Conservation (phyloP, 306 rosid genomes). For the Dryas drummondii region DNA sequence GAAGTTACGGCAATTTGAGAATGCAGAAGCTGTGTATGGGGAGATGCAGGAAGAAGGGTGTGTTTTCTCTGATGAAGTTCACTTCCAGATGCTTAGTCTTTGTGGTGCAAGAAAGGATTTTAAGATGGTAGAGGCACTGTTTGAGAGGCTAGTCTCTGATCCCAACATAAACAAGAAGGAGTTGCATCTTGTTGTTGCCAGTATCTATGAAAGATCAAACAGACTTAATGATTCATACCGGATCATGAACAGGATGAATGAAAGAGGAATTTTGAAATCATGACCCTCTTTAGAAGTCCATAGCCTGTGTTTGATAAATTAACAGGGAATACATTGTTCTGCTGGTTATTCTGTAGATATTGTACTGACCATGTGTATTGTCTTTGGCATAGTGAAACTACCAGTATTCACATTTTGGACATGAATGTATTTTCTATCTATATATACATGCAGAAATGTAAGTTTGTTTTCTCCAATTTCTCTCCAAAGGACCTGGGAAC, state of each 20-base stretch:
- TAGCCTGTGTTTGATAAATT: slow-evolving; percentile 14
- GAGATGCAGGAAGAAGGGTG: slow-evolving; percentile 84
- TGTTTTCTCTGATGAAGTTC: slow-evolving; percentile 78
- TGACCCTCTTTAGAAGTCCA: slow-evolving; percentile 34
- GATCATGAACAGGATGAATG: slow-evolving; percentile 64
- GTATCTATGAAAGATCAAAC: slow-evolving; percentile 77
- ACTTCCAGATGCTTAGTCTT: slow-evolving; percentile 85
- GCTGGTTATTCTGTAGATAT: slow-evolving; percentile 22
- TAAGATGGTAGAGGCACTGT: slow-evolving; percentile 54
- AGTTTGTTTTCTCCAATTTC: background rate
- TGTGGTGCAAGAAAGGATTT: slow-evolving; percentile 72
- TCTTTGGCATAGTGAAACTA: background rate
- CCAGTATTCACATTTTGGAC: background rate
- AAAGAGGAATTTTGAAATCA: slow-evolving; percentile 28
- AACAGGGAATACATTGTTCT: slow-evolving; percentile 26
- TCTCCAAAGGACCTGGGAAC: background rate
- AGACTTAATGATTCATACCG: slow-evolving; percentile 71
- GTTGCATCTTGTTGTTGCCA: slow-evolving; percentile 75
- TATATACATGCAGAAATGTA: background rate
- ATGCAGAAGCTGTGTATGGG: slow-evolving; percentile 67
- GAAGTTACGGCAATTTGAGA: slow-evolving; percentile 72
- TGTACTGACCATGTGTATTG: background rate
- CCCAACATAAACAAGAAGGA: slow-evolving; percentile 88
- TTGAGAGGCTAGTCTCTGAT: slow-evolving; percentile 64
- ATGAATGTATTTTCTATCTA: background rate